Conservation (phyloP, 2,329 filamentous ascomycete species). For the Colletotrichum phormii region DNA sequence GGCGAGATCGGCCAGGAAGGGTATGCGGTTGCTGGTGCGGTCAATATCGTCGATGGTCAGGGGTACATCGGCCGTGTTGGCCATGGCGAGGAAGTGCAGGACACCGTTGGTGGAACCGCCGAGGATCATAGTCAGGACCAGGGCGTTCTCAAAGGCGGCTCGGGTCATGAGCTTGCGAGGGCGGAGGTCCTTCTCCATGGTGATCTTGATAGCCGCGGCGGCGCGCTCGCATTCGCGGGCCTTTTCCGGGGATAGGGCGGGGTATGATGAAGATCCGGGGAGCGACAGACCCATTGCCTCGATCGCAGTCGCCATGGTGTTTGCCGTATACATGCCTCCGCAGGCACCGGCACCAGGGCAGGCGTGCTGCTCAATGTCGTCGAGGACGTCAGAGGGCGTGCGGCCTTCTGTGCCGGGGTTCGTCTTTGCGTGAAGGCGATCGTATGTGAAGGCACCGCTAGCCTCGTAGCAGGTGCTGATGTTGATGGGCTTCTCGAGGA, state of each 20-base stretch:
- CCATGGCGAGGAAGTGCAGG: constrained; percentile 91
- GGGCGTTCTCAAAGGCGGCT: constrained; percentile 85
- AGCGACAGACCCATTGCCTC: constrained; percentile 88
- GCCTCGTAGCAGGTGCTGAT: constrained; percentile 92
- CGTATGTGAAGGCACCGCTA: constrained; percentile 83
- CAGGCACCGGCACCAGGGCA: constrained; percentile 77
- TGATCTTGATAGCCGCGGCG: constrained; percentile 80
- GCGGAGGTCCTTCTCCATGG: constrained; percentile 85
- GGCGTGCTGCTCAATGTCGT: constrained; percentile 83
- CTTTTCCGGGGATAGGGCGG: constrained; percentile 84
- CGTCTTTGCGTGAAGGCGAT: constrained; percentile 78
- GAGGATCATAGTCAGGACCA: constrained; percentile 92
- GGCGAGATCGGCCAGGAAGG: constrained; percentile 86
- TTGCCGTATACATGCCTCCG: constrained; percentile 92
- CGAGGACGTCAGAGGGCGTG: constrained; percentile 81
- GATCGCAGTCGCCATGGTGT: constrained; percentile 92
- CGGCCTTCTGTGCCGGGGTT: constrained; percentile 71
- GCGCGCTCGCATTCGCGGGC: constrained; percentile 87
- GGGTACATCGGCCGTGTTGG: constrained; percentile 81
- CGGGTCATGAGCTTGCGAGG: constrained; percentile 85
- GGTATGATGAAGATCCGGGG: constrained; percentile 86
- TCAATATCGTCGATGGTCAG: constrained; percentile 87
- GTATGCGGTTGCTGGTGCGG: constrained; percentile 83
- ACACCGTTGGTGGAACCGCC: constrained; percentile 92
- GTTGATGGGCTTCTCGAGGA: constrained; percentile 84